Evolutionary conservation across 106 monocot genomes (phyloP), one percentile per base, ranked within the genome.

Genomic region (Allium fistulosum): DNA sequence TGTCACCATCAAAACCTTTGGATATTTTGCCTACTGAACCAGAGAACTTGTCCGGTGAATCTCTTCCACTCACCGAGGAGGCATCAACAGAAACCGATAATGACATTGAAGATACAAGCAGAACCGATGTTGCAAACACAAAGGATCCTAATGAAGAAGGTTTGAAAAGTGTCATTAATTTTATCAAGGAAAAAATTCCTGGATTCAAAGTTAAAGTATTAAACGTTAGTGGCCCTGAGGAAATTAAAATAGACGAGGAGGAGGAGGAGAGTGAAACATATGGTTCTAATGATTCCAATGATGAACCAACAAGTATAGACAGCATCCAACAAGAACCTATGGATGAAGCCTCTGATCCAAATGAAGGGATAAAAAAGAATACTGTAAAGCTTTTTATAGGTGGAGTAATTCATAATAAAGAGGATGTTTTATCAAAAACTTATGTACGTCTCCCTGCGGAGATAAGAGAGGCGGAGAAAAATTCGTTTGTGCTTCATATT

Each of bases 391-490:
- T 94, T 75, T 83, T 80, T 69, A 79, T 94, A 53, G 90, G 94
- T 50, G 84, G 90, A 48, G 90, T 90, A 60, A 69, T 94, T 69
- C 94, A 90, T 64, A 94, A 90, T 52, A 87, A 76, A 51, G 94
- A 90, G 55, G 90, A 94, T 72, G 28, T 75, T 52, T 50, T 69
- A 49, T 75, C 82, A 53, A 91, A 87, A 67, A 75, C 82, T 47
- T 81, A 80, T 69, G 58, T 65, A 48, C 80, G 91, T 65, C 52
- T 85, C 48, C 85, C 83, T 51, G 90, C 94, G 22, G 85, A 88
- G 80, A 78, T 91, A 60, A 87, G 76, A 66, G 71, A 75, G 49
- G 46, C 76, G 48, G 75, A 81, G 26, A 91, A 75, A 53, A 83
- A 91, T 57, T 81, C 83, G 6, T 94, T 91, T 53, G 63, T 77